A percentile compares a stretch with the other conserved stretches of the same genome.
phyloP scores from a whole-genome alignment of 2,329 filamentous ascomycete species.

The Ophiocordyceps australis region DNA sequence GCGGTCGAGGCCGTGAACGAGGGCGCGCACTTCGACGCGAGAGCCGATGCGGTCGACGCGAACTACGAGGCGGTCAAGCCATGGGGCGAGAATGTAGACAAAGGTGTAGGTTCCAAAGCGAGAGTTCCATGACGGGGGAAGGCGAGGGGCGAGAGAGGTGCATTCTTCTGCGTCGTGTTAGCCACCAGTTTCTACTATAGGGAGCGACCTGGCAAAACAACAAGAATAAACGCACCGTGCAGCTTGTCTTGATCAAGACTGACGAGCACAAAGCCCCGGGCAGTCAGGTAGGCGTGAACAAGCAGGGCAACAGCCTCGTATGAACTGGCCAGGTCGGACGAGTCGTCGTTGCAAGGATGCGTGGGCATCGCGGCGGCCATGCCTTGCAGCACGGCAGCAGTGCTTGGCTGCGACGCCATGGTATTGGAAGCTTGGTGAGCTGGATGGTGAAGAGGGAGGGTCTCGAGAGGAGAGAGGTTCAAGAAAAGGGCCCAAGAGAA shows the following conservation, averaged over 20 bases:
- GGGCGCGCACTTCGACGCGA: constrained; percentile 68
- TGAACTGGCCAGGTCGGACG: constrained; percentile 47
- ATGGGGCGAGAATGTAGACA: constrained; percentile 73
- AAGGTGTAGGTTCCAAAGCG: constrained; percentile 57
- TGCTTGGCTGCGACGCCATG: background rate
- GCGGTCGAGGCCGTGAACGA: constrained; percentile 64
- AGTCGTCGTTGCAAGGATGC: constrained; percentile 29
- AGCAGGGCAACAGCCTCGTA: constrained; percentile 76
- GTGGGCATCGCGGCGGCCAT: constrained; percentile 44
- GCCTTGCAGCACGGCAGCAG: constrained; percentile 24
- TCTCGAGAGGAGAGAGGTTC: background rate
- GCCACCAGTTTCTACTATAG: too few species aligned
- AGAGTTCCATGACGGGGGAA: constrained; percentile 69
- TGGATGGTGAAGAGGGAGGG: background rate
- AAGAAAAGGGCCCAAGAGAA: too few species aligned
- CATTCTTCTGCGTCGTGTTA: constrained; percentile 20
- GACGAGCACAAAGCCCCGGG: constrained; percentile 62
- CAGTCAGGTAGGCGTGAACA: constrained; percentile 65
- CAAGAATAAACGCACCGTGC: too few species aligned
- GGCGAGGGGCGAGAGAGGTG: constrained; percentile 35
- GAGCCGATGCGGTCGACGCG: constrained; percentile 67
- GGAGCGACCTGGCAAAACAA: too few species aligned
- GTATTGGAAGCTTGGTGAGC: background rate
- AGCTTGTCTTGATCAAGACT: constrained; percentile 80
- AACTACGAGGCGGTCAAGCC: constrained; percentile 66